phyloP scores from a whole-genome alignment of 2,329 filamentous ascomycete species.

The Tolypocladium amazonense region DNA sequence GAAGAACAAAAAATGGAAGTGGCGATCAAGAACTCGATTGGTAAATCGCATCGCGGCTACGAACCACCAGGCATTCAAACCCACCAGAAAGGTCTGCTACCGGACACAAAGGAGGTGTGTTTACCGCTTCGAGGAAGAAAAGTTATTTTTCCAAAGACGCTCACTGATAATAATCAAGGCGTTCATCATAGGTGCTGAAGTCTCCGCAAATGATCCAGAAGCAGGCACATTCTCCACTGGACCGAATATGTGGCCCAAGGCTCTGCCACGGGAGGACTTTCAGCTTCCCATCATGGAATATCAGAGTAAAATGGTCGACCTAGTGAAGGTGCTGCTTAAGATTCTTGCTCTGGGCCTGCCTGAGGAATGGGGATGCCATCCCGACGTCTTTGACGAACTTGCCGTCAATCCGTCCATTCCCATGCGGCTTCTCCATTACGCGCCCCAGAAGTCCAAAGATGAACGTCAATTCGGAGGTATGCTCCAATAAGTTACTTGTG shows the following conservation, averaged over 20 bases:
- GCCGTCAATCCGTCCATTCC: constrained; percentile 1
- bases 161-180: neutral
- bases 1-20: constrained; percentile 15
- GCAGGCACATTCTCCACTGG: constrained; percentile 2
- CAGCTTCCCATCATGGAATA: neutral
- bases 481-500: neutral
- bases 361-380: neutral
- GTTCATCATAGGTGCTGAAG: constrained; percentile 1
- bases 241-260: constrained; percentile 1
- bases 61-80: constrained; percentile 16
- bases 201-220: constrained; percentile 1
- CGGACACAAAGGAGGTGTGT: constrained; percentile 10
- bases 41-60: constrained; percentile 16
- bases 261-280: neutral
- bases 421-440: constrained; percentile 17
- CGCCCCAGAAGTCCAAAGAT: constrained; percentile 9
- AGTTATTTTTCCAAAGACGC: neutral
- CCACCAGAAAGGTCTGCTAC: constrained; percentile 15
- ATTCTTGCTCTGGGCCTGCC: neutral
- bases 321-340: neutral
- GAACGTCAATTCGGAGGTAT: constrained; percentile 14
- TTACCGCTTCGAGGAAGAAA: neutral
- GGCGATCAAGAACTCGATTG: constrained; percentile 13
- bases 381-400: constrained; percentile 1
- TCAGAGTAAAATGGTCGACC: constrained; percentile 1